Base-by-base conservation (phyloP, 2,329 filamentous ascomycete species). In the Neonectria coccinea region DNA sequence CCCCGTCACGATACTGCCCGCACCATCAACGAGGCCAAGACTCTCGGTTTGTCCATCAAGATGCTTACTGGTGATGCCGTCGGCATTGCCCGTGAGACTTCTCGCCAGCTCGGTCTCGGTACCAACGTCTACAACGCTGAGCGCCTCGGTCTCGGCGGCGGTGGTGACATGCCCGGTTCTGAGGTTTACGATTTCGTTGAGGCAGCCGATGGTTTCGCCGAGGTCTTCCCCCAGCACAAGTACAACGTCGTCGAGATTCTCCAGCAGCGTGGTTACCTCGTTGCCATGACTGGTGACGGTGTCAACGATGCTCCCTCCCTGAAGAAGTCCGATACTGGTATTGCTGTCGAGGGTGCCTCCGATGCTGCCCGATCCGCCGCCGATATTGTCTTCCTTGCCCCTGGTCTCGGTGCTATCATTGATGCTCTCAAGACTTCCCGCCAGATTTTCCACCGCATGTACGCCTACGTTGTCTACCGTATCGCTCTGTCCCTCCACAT, bases 401-500 rank as follows among this genome's bases (percentile, higher is more conserved):
- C 93, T 59, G 94, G 93, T 85, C 89, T 97, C 67, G 94, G 93
- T 80, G 92, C 93, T 68, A 97, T 97, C 79, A 97, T 97, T 75
- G 93, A 97, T 79, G 93, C 93, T 66, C 87, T 97, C 73, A 97
- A 97, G 85, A 97, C 92, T 71, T 95, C 93, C 33, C 92, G 94
- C 75, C 93, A 97, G 80, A 97, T 97, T 80, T 97, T 97, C 86
- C 93, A 97, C 84, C 92, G 94, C 75, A 97, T 97, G 93, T 96
- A 97, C 83, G 92, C 93, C 65, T 97, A 97, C 84, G 92, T 97
- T 71, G 92, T 97, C 75, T 97, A 97, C 85, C 92, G 94, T 87
- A 97, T 97, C 76, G 93, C 94, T 53, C 84, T 97, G 75, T 97
- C 93, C 16, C 89, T 97, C 70, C 94, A 97, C 79, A 86, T 97